These are phyloP conservation scores for Casuarina glauca DNA, from an alignment of 306 rosid species.

Conservation along the genomic window DNA sequence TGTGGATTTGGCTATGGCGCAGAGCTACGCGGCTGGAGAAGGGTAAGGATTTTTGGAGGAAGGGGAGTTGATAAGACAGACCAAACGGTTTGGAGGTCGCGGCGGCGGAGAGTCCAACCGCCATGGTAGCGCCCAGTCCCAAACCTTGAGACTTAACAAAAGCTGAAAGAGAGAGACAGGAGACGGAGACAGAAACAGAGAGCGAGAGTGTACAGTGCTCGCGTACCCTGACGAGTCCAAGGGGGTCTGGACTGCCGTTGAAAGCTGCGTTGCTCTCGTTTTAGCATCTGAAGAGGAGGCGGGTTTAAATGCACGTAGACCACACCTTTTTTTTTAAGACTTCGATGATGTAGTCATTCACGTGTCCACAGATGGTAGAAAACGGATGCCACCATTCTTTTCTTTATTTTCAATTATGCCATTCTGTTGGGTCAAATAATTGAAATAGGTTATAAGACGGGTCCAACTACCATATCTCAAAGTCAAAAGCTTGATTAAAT, in stretches of 20 bases:
- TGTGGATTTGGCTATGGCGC: conserved; percentile 21
- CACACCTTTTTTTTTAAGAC: conserved; percentile 9
- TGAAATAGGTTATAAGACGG: too few relatives aligned
- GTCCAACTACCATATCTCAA: too few relatives aligned
- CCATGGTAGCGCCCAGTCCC: conserved; percentile 50
- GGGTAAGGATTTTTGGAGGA: conserved; percentile 36
- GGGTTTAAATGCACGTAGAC: conserved; percentile 7
- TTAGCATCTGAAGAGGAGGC: neutral
- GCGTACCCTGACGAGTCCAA: neutral
- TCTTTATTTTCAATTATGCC: neutral
- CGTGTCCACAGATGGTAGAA: neutral
- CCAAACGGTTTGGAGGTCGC: conserved; percentile 50
- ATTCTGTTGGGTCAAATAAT: neutral
- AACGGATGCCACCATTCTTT: neutral
- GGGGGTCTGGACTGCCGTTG: neutral
- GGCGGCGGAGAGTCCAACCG: conserved; percentile 67
- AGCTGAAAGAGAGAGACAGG: neutral
- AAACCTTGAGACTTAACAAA: neutral
- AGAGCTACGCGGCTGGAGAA: conserved; percentile 36
- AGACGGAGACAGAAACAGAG: conserved; percentile 13
- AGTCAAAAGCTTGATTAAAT: neutral
- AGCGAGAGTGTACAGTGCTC: too few relatives aligned
- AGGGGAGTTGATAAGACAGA: conserved; percentile 28
- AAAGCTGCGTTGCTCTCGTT: neutral
- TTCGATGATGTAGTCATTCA: too few relatives aligned